Percentiles rank a stretch among this genome's conserved stretches.
These are phyloP conservation scores for Rhipidocladum racemiflorum DNA, from an alignment of 176 grass and related monocot genomes.

Conservation along the genomic window DNA sequence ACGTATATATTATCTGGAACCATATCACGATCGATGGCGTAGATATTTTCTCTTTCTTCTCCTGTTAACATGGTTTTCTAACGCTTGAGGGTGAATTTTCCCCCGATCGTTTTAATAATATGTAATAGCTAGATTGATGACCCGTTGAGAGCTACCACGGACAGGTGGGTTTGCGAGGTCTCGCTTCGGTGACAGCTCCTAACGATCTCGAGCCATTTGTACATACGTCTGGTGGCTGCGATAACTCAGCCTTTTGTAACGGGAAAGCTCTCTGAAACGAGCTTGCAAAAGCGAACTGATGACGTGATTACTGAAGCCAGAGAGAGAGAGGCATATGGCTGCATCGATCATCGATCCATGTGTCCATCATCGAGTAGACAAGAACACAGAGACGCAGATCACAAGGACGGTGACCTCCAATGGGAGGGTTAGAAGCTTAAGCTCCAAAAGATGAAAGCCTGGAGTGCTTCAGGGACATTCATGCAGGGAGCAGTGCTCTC, in stretches of 20 bases:
- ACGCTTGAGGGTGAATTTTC: no score
- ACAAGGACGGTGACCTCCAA: neutral
- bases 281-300: neutral
- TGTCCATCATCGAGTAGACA: constrained; percentile 17
- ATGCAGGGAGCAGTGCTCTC: neutral
- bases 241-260: neutral
- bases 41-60: no score
- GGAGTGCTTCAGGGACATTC: neutral
- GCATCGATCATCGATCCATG: neutral
- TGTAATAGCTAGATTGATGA: no score
- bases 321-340: neutral
- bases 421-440: neutral
- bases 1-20: no score
- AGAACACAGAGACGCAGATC: neutral
- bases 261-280: neutral
- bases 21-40: no score
- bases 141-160: neutral
- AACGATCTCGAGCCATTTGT: neutral
- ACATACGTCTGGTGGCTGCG: neutral
- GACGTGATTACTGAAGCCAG: constrained; percentile 1
- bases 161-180: neutral
- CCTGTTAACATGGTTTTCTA: no score
- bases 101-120: no score
- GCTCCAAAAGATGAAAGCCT: neutral
- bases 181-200: neutral